Conservation (phyloP, 192 early-diverging fungal genomes). For the Rhizophagus sp. region DNA sequence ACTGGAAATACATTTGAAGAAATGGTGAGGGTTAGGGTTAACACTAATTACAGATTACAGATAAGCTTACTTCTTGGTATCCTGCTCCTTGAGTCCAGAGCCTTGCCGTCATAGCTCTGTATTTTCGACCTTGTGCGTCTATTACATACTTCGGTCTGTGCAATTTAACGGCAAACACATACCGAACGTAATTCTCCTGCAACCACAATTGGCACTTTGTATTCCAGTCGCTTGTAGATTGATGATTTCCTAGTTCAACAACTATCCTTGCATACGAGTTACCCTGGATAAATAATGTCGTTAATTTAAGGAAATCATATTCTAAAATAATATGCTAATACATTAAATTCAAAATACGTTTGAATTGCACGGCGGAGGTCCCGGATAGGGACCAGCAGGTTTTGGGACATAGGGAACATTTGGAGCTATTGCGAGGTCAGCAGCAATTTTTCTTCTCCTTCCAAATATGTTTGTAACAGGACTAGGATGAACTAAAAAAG, state of each 20-base stretch:
- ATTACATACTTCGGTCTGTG: not conserved
- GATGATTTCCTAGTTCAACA: not conserved
- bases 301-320: not conserved
- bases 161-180: slow-evolving; percentile 3
- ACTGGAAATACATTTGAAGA: slow-evolving; percentile 4
- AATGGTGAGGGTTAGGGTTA: not conserved
- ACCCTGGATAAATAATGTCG: not conserved
- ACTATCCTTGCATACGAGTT: not conserved
- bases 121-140: not conserved
- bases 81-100: not conserved
- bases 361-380: not conserved
- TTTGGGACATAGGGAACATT: not conserved
- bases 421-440: not conserved
- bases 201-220: not conserved
- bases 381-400: slow-evolving; percentile 1
- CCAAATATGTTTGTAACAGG: not conserved
- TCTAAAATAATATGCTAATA: not conserved
- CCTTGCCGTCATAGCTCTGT: not conserved
- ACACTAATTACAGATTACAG: not conserved
- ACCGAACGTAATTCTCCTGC: not conserved
- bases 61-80: not conserved
- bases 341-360: slow-evolving; percentile 18
- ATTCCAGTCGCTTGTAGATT: not conserved
- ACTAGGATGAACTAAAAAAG: slow-evolving; percentile 17
- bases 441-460: not conserved